phyloP scores from a whole-genome alignment of 73 alveolate genomes.

The Breviolum minutum region DNA sequence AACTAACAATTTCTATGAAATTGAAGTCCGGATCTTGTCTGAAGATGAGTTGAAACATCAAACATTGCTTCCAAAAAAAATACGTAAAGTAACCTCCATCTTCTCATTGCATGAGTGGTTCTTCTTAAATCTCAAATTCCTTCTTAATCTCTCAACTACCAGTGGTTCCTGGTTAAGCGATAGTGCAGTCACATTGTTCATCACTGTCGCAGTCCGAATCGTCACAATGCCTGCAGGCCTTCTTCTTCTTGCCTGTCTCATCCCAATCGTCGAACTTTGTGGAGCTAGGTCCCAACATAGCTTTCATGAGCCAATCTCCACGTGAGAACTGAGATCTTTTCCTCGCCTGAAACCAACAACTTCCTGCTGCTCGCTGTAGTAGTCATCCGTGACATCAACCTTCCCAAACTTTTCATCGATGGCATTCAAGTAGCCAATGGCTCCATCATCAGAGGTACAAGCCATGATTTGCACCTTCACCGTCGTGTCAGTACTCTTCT shows the following conservation, averaged over 20 bases:
- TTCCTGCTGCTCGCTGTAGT: slow-evolving; percentile 65
- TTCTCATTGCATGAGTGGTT: no score
- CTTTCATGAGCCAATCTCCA: slow-evolving; percentile 92
- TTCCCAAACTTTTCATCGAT: slow-evolving; percentile 79
- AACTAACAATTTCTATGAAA: no score
- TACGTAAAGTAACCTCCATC: no score
- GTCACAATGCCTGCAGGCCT: slow-evolving; percentile 53
- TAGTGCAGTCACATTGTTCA: no score
- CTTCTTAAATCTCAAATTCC: no score
- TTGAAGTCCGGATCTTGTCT: no score
- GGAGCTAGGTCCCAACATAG: slow-evolving; percentile 51
- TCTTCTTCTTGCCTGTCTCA: slow-evolving; percentile 66
- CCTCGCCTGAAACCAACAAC: slow-evolving; percentile 23
- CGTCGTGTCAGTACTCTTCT: slow-evolving; percentile 66
- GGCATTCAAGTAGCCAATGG: slow-evolving; percentile 67
- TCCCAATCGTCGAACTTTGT: slow-evolving; percentile 87
- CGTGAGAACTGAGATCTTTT: slow-evolving; percentile 35
- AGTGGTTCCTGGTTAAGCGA: no score
- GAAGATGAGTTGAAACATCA: no score
- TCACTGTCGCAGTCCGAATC: slow-evolving; percentile 63
- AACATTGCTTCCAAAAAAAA: no score
- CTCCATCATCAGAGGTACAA: slow-evolving; percentile 45
- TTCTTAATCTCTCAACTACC: no score
- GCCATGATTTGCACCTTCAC: slow-evolving; percentile 91
- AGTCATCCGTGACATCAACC: slow-evolving; percentile 86